These are phyloP conservation scores for Esteya vermicola DNA, from an alignment of 2,329 filamentous ascomycete genomes.

Conservation along the genomic window DNA sequence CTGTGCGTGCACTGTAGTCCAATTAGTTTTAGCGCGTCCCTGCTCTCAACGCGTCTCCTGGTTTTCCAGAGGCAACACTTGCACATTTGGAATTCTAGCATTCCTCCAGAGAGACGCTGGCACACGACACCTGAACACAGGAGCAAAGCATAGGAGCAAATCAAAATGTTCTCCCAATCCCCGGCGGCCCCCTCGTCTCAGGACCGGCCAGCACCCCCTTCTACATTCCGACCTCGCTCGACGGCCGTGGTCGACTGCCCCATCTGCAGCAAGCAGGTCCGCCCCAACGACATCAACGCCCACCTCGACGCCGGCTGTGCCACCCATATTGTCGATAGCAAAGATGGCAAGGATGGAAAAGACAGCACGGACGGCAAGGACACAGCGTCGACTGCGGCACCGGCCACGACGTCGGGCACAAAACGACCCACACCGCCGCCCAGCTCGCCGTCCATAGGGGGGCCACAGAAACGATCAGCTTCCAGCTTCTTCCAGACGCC, in stretches of 20 bases:
- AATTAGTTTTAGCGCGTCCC: not conserved
- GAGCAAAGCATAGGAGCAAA: no score
- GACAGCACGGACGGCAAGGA: no score
- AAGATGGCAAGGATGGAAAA: no score
- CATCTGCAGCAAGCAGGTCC: conserved; percentile 63
- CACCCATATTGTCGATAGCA: conserved; percentile 45
- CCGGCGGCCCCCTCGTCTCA: not conserved
- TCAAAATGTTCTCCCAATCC: conserved; percentile 3
- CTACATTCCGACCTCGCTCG: not conserved
- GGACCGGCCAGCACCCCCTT: not conserved
- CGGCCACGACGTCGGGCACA: conserved; percentile 11
- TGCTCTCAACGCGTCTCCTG: no score
- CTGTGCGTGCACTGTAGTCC: not conserved
- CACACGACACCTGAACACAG: no score
- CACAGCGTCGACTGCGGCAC: no score
- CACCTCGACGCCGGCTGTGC: conserved; percentile 80
- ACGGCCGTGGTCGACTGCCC: conserved; percentile 54
- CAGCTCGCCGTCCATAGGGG: conserved; percentile 19
- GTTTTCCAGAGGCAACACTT: no score
- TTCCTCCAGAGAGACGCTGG: no score
- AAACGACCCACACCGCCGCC: conserved; percentile 18
- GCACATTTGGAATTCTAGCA: no score
- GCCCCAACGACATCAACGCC: conserved; percentile 63
- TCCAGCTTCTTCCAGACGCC: conserved; percentile 50
- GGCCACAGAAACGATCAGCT: conserved; percentile 35